Percentiles rank a stretch among this genome's conserved stretches.
Conservation (phyloP, 176 grass and related monocot species). For the Dactylis glomerata region DNA sequence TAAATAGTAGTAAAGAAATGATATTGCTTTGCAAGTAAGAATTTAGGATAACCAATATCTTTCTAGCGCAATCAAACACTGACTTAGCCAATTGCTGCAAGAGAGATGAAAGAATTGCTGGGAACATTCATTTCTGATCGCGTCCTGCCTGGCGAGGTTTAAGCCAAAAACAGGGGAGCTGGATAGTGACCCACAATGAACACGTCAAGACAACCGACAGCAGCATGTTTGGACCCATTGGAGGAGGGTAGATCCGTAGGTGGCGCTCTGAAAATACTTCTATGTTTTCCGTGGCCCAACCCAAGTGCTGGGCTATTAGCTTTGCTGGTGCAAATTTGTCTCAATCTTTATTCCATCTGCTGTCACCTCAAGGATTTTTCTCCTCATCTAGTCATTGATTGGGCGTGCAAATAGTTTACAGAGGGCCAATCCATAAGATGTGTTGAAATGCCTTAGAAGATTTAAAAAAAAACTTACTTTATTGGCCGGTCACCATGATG, state of each 20-base stretch:
- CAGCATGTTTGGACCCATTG: conserved; percentile 15
- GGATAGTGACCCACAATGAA: conserved; percentile 11
- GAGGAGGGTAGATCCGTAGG: background rate
- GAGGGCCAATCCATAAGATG: background rate
- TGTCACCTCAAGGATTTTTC: background rate
- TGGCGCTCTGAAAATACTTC: background rate
- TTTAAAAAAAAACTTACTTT: background rate
- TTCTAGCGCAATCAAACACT: background rate
- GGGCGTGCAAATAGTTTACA: background rate
- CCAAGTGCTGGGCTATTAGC: background rate
- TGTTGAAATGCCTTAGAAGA: background rate
- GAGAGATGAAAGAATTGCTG: background rate
- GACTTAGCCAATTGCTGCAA: background rate
- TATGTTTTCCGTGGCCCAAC: conserved; percentile 11
- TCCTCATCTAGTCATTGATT: background rate
- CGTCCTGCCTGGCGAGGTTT: background rate
- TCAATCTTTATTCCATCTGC: background rate
- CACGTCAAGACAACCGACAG: background rate
- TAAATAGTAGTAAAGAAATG: background rate
- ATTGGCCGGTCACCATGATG: background rate
- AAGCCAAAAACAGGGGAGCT: conserved; percentile 24
- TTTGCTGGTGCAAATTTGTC: background rate
- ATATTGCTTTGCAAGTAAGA: background rate
- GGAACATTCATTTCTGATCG: background rate
- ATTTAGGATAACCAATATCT: background rate